Percentiles rank a stretch among this genome's conserved stretches.
Conservation (phyloP, 208 protist genomes). For the Porcisia hertigi region DNA sequence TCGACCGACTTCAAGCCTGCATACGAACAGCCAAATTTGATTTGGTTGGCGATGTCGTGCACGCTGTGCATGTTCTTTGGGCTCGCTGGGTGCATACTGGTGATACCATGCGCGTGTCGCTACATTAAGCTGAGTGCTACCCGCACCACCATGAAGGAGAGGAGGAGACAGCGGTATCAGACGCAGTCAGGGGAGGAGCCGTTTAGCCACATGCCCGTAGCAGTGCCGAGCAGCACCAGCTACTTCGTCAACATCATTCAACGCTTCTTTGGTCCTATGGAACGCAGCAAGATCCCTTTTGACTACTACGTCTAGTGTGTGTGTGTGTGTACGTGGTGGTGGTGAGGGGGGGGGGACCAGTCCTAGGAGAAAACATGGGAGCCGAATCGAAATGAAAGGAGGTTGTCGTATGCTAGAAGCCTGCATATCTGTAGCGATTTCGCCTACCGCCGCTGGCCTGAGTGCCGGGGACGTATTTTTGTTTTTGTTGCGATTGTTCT, state of each 20-base stretch:
- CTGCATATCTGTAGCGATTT: background rate
- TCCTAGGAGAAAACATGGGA: background rate
- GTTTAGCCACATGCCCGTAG: slow-evolving; percentile 9
- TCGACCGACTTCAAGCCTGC: slow-evolving; percentile 13
- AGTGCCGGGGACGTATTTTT: background rate
- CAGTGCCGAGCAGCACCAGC: slow-evolving; percentile 28
- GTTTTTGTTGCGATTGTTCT: no score
- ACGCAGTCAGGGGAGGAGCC: slow-evolving; percentile 5
- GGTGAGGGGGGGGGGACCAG: no score
- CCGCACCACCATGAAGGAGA: slow-evolving; percentile 57
- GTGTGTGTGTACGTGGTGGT: no score
- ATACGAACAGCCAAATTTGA: slow-evolving; percentile 14
- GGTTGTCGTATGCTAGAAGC: background rate
- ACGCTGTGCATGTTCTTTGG: slow-evolving; percentile 24
- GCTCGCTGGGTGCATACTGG: slow-evolving; percentile 22
- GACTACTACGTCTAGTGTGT: slow-evolving; percentile 28
- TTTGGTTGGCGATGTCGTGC: slow-evolving; percentile 31
- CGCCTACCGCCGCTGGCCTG: background rate
- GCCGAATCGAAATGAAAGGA: background rate
- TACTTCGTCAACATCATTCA: slow-evolving; percentile 35
- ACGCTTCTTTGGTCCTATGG: slow-evolving; percentile 56
- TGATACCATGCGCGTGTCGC: slow-evolving; percentile 39
- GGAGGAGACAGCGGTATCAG: slow-evolving; percentile 17
- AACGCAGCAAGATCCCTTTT: slow-evolving; percentile 39
- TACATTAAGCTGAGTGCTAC: slow-evolving; percentile 52